Evolutionary conservation across 2,329 filamentous ascomycete genomes (phyloP), one percentile per base, ranked within the genome.

Genomic region (Diaporthe sp.): DNA sequence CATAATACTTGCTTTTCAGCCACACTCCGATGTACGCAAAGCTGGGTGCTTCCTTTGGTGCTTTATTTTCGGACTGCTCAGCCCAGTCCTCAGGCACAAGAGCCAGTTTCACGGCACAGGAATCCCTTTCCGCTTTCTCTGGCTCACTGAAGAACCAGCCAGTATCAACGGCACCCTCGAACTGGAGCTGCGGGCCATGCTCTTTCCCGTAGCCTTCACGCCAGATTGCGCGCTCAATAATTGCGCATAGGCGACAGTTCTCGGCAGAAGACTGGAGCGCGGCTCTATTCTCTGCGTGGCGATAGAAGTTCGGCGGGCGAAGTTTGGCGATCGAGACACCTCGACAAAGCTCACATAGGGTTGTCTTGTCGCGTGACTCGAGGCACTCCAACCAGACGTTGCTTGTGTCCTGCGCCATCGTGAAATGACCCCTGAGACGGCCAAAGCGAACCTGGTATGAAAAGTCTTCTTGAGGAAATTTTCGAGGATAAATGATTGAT

Each of bases 211-310:
- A 34, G 61, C 44, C 13, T 15, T 51, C 62, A n/a, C 44, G 44
- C 62, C 44, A 67, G 28, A 67, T 51, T 51, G 5, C 44, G 19
- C 62, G 62, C 42, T 67, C 62, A 13, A 67, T n/a, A n/a, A 67
- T 37, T n/a, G 62, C 62, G 13, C 62, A 67, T 3, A 67, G 62
- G 22, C 62, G 62, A 17, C 62, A 67, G 28, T 34, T 34, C 44
- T 51, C 19, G 31, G 62, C 31, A 37, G 62, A 67, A 17, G 28
- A 51, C 51, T 67, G 44, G 22, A 67, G 62, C 44, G 22, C 62
- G 6, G 62, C 62, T 34, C 62, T 67, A 8, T 67, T 51, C n/a
- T 51, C 62, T 25, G 62, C 62, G 44, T 67, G 62, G 62, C 44
- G 62, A 37, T 67, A 67, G 44, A 67, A 67, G 22, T 51, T 51